phyloP scores from a whole-genome alignment of 371 early-diverging fungal species.

The Vittaforma corneae region DNA sequence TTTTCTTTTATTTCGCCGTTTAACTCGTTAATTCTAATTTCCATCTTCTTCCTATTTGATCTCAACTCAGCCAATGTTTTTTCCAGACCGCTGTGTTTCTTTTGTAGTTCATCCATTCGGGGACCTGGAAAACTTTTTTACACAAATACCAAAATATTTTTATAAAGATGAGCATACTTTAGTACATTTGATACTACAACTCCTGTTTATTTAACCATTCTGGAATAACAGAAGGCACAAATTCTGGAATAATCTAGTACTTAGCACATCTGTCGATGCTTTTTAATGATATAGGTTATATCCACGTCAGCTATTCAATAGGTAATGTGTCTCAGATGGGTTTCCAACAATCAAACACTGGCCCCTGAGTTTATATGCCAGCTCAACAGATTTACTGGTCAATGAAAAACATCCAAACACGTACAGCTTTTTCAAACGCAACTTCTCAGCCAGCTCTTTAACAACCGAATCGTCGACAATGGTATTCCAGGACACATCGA shows the following conservation, averaged over 20 bases:
- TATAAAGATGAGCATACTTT: no score
- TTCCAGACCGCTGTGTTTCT: conserved; percentile 18
- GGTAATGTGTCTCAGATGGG: conserved; percentile 35
- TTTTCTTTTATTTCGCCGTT: not conserved
- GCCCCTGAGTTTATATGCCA: conserved; percentile 17
- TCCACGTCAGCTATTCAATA: conserved; percentile 14
- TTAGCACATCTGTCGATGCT: no score
- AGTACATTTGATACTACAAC: no score
- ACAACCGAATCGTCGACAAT: conserved; percentile 18
- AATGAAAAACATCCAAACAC: conserved; percentile 42
- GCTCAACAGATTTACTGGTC: conserved; percentile 7
- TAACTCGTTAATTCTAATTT: not conserved
- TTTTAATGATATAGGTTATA: no score
- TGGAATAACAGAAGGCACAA: no score
- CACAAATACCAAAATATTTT: no score
- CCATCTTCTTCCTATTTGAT: not conserved
- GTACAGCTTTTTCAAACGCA: conserved; percentile 18
- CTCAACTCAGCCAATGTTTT: not conserved
- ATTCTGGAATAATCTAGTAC: no score
- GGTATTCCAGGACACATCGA: conserved; percentile 28
- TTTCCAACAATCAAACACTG: conserved; percentile 27
- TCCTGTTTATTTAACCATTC: no score
- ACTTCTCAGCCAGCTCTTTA: conserved; percentile 3
- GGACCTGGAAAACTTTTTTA: no score
- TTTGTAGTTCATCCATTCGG: not conserved